phyloP scores from a whole-genome alignment of 2,329 filamentous ascomycete genomes.

The Botrytis fragariae region DNA sequence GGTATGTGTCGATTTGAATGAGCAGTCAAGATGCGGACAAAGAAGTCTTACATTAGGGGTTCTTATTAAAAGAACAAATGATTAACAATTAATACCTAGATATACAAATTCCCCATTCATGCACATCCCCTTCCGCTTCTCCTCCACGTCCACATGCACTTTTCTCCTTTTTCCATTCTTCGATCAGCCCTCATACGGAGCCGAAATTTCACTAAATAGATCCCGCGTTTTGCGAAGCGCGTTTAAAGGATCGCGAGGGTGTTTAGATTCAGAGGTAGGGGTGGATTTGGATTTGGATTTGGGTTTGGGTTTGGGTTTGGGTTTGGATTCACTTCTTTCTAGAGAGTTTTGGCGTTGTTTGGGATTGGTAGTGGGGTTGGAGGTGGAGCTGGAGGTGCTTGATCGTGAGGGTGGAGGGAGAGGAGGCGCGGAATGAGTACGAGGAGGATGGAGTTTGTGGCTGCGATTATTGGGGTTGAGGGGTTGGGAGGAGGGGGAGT shows the following conservation, averaged over 20 bases:
- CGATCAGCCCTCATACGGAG: not conserved
- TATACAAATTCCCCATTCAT: not conserved
- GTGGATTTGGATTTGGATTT: not conserved
- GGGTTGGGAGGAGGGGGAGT: too few species aligned
- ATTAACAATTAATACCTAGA: not conserved
- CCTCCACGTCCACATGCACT: too few species aligned
- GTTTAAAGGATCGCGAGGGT: not conserved
- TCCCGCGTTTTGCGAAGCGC: not conserved
- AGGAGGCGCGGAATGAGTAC: too few species aligned
- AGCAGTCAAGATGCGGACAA: too few species aligned
- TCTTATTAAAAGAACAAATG: not conserved
- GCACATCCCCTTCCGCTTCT: not conserved
- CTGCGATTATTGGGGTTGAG: too few species aligned
- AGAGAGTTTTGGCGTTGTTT: too few species aligned
- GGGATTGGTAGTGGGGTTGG: not conserved
- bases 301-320: too few species aligned
- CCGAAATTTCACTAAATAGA: accelerated
- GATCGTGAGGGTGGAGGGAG: not conserved
- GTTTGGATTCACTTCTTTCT: too few species aligned
- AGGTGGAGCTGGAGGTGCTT: not conserved
- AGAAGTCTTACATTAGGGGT: not conserved
- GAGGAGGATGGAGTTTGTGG: too few species aligned
- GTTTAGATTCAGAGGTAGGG: not conserved
- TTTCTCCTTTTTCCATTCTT: not conserved
- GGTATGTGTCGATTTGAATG: not conserved